phyloP scores from a whole-genome alignment of 805 yeast species.

The Candida saitoana region DNA sequence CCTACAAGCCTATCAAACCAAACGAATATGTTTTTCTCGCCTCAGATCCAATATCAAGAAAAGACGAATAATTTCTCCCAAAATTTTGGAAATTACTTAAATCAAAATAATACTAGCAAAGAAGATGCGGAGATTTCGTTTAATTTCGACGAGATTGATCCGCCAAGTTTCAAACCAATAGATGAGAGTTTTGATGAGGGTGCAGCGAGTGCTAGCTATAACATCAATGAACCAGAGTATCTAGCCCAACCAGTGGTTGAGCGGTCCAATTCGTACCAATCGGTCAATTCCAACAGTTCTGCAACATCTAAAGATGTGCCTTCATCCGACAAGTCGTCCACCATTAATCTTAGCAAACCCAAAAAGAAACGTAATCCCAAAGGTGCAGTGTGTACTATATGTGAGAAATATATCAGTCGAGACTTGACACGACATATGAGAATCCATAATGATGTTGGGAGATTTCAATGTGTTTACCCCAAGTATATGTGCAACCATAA shows the following conservation, averaged over 20 bases:
- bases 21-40: slow-evolving; percentile 10
- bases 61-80: slow-evolving; percentile 8
- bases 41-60: slow-evolving; percentile 9
- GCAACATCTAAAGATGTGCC: neutral
- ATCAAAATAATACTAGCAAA: neutral
- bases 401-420: slow-evolving; percentile 38
- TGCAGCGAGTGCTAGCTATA: neutral
- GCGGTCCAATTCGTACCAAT: slow-evolving; percentile 13
- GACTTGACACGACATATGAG: slow-evolving; percentile 41
- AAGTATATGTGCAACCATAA: slow-evolving; percentile 37
- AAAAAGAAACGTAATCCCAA: slow-evolving; percentile 28
- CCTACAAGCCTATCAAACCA: neutral
- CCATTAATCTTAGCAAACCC: neutral
- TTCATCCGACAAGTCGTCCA: neutral
- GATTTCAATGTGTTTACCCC: slow-evolving; percentile 42
- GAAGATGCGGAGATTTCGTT: neutral
- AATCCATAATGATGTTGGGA: slow-evolving; percentile 40
- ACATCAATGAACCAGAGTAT: neutral
- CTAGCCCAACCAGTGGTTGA: slow-evolving; percentile 6
- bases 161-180: neutral
- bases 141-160: neutral
- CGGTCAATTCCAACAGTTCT: slow-evolving; percentile 14
- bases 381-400: slow-evolving; percentile 36
- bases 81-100: slow-evolving; percentile 10
- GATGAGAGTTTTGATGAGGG: neutral